Percentiles rank a stretch among this genome's conserved stretches.
Evolutionary conservation across 495 filamentous ascomycete species (phyloP).

Genomic region (Xylona heveae): DNA sequence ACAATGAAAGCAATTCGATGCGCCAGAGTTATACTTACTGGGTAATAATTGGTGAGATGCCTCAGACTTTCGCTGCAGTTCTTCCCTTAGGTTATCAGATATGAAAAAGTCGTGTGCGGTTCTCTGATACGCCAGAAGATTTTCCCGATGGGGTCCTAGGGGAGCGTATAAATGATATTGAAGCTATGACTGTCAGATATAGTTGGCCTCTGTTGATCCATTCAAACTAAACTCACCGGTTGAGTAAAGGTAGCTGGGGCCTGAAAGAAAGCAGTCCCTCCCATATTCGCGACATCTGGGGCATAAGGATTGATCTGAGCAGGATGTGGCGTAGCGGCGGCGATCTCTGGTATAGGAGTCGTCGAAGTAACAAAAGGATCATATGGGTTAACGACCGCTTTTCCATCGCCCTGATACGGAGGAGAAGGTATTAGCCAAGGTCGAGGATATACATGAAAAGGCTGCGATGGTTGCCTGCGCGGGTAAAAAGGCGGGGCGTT

Average conservation of each 20-base stretch:
- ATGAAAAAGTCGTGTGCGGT: constrained; percentile 81
- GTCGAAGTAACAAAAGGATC: constrained; percentile 41
- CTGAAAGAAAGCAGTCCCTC: constrained; percentile 31
- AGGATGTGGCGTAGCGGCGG: constrained; percentile 19
- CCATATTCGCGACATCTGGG: constrained; percentile 27
- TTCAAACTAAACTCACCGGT: constrained; percentile 34
- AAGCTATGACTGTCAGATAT: too few species aligned
- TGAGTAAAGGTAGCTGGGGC: constrained; percentile 35
- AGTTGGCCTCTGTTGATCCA: too few species aligned
- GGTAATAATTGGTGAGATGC: constrained; percentile 68
- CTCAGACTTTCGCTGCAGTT: constrained; percentile 72
- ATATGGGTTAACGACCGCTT: constrained; percentile 12
- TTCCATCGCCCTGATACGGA: constrained; percentile 5
- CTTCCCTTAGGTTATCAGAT: constrained; percentile 61
- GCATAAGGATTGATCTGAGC: constrained; percentile 45
- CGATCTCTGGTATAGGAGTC: constrained; percentile 28
- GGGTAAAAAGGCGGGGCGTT: too few species aligned
- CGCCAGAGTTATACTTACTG: constrained; percentile 26
- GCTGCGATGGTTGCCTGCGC: too few species aligned
- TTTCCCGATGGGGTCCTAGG: constrained; percentile 59
- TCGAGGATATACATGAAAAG: background rate
- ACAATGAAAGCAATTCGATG: constrained; percentile 6
- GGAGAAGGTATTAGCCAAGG: constrained; percentile 1
- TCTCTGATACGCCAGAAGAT: constrained; percentile 59
- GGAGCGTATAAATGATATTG: constrained; percentile 90